Percentiles rank a stretch among this genome's conserved stretches.
These are phyloP conservation scores for Diospyros kaki DNA, from an alignment of 148 eudicot genomes.

Conservation along the genomic window DNA sequence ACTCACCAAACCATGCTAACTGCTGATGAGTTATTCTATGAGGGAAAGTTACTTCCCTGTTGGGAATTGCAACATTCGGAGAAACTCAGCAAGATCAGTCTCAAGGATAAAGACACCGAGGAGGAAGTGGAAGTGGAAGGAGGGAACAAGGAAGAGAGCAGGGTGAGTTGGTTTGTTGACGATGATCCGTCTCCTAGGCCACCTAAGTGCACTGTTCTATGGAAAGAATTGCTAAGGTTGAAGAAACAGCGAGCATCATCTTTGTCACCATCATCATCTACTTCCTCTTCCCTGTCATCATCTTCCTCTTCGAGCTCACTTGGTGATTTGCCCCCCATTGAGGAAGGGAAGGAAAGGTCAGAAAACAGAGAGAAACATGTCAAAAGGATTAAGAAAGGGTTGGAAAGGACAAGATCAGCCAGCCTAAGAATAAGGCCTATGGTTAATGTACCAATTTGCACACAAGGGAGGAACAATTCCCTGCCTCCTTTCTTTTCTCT, in stretches of 20 bases:
- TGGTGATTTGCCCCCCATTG: slow-evolving; percentile 41
- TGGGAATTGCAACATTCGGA: slow-evolving; percentile 56
- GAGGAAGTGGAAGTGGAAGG: slow-evolving; percentile 7
- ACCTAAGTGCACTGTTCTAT: slow-evolving; percentile 84
- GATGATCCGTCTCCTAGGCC: slow-evolving; percentile 98
- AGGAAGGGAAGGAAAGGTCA: slow-evolving; percentile 45
- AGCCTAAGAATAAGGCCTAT: slow-evolving; percentile 72
- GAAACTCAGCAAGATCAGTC: slow-evolving; percentile 39
- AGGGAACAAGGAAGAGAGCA: slow-evolving; percentile 18
- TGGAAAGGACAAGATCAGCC: slow-evolving; percentile 79
- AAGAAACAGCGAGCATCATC: slow-evolving; percentile 46
- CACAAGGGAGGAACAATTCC: slow-evolving; percentile 37
- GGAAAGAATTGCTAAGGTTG: slow-evolving; percentile 80
- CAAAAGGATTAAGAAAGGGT: slow-evolving; percentile 64
- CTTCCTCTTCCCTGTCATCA: slow-evolving; percentile 56
- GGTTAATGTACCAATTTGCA: slow-evolving; percentile 74
- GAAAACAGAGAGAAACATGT: slow-evolving; percentile 43
- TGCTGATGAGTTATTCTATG: slow-evolving; percentile 76
- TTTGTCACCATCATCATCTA: slow-evolving; percentile 52
- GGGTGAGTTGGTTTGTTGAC: slow-evolving; percentile 66
- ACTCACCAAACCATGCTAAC: slow-evolving; percentile 44
- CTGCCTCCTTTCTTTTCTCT: slow-evolving; percentile 61
- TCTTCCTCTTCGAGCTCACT: slow-evolving; percentile 41
- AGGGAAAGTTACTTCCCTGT: slow-evolving; percentile 73
- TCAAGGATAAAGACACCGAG: slow-evolving; percentile 25